phyloP scores from a whole-genome alignment of 108 stramenopile species.

The Pseudonitzschia delicatissima region DNA sequence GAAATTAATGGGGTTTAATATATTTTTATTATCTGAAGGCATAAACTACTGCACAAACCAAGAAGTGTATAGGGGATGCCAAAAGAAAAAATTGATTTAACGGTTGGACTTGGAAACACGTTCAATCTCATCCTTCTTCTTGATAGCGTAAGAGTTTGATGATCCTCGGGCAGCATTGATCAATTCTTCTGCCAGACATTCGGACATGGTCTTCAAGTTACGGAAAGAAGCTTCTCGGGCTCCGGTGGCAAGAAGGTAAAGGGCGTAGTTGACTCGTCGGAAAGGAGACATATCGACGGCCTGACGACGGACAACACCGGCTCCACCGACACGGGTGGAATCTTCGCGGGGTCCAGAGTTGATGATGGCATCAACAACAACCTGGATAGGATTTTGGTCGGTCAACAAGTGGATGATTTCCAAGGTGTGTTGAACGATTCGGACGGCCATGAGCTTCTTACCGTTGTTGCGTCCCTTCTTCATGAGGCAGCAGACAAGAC shows the following conservation, averaged over 20 bases:
- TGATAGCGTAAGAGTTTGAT: conserved; percentile 99
- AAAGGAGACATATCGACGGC: conserved; percentile 99
- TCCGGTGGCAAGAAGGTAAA: conserved; percentile 97
- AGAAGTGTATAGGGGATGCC: background rate
- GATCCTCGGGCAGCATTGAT: conserved; percentile 99
- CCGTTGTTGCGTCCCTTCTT: conserved; percentile 97
- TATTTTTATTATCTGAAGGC: background rate
- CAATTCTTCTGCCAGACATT: conserved; percentile 99
- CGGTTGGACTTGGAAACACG: conserved; percentile 99
- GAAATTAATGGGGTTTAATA: conserved; percentile 3
- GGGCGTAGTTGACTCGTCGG: conserved; percentile 99
- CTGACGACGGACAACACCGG: conserved; percentile 99
- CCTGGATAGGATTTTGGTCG: conserved; percentile 99
- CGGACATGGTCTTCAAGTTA: conserved; percentile 99
- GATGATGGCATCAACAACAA: conserved; percentile 99
- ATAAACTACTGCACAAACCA: background rate
- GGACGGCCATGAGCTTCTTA: conserved; percentile 98
- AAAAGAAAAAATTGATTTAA: conserved; percentile 56
- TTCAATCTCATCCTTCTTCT: conserved; percentile 99
- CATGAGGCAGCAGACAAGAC: conserved; percentile 98
- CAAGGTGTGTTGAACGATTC: conserved; percentile 98
- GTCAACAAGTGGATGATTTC: conserved; percentile 99
- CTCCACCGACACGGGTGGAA: conserved; percentile 99
- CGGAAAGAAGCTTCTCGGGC: conserved; percentile 98
- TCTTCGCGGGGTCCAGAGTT: conserved; percentile 99